phyloP scores from a whole-genome alignment of 192 early-diverging fungal genomes.

The Rhizophagus prolifer region DNA sequence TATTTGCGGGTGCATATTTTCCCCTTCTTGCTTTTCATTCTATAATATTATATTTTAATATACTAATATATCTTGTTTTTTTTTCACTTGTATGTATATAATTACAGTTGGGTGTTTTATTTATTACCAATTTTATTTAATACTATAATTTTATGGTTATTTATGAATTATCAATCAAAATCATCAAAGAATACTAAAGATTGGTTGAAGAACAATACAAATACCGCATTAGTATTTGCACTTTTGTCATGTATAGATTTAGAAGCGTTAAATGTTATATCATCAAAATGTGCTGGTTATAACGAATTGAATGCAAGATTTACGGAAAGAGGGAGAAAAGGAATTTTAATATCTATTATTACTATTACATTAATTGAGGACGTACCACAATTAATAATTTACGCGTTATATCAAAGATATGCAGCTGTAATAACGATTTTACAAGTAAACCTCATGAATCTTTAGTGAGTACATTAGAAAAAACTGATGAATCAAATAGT shows the following conservation, averaged over 20 bases:
- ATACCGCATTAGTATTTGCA: neutral
- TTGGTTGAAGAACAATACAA: neutral
- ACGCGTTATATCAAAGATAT: neutral
- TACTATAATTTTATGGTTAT: neutral
- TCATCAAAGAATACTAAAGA: neutral
- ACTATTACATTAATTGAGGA: neutral
- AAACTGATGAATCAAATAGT: neutral
- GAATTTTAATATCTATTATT: neutral
- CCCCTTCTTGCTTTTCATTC: neutral
- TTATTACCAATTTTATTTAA: neutral
- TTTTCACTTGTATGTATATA: neutral
- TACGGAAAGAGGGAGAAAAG: neutral
- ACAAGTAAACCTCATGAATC: neutral
- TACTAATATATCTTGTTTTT: neutral
- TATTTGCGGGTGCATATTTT: neutral
- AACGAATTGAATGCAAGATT: neutral
- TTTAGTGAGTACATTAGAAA: no score
- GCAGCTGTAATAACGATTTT: neutral
- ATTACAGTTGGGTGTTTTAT: neutral
- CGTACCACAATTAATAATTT: neutral
- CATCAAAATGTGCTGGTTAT: neutral
- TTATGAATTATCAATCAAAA: neutral
- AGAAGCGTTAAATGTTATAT: neutral
- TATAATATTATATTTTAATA: neutral
- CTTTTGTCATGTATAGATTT: neutral